Evolutionary conservation across 352 stramenopile genomes (phyloP), one percentile per base, ranked within the genome.

Genomic region (Pythium insidiosum): DNA sequence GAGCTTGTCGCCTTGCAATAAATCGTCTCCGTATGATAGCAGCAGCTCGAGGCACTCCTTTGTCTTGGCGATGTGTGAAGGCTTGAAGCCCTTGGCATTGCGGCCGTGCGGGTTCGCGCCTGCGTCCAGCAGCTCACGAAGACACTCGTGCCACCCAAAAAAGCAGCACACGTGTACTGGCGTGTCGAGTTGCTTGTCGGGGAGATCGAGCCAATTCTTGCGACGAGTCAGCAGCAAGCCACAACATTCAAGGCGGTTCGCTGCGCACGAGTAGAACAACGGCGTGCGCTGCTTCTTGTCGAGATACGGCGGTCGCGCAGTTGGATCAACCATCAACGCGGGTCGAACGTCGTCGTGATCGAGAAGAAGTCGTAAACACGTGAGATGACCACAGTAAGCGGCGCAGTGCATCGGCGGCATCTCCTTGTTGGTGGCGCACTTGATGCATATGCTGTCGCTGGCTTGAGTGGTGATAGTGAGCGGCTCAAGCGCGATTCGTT

Each of bases 121-220:
- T 10, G 61, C 63, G 30, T 75, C 56, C 12, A 84, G 50, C 9
- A 84, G 53, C 7, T 64, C 36, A 30, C 69, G 40, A 7, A 84
- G 57, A 21, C 72, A 84, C 19, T 50, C 28, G 36, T 77, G 39
- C 68, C 68, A 77, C 16, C 72, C 72, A 31, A 84, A 84, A 38
- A 84, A 84, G 50, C 72, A 84, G 48, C 72, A 79, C 19, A 81
- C 72, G 35, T 84, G 72, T n/a, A 81, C 72, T 2, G 72, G 72
- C 15, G 68, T 73, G 37, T 84, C 68, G n/a, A 77, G 57, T 41
- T 84, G 72, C 21, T 64, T 65, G 43, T 81, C 72, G 2, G 68
- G 26, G n/a, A 72, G 43, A 29, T 84, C 68, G 13, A 69, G 58
- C 72, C 72, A 81, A 29, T 70, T 39, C n/a, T 26, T n/a, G 22